Conservation (phyloP, 2,329 filamentous ascomycete genomes). For the Bretziella fagacearum region DNA sequence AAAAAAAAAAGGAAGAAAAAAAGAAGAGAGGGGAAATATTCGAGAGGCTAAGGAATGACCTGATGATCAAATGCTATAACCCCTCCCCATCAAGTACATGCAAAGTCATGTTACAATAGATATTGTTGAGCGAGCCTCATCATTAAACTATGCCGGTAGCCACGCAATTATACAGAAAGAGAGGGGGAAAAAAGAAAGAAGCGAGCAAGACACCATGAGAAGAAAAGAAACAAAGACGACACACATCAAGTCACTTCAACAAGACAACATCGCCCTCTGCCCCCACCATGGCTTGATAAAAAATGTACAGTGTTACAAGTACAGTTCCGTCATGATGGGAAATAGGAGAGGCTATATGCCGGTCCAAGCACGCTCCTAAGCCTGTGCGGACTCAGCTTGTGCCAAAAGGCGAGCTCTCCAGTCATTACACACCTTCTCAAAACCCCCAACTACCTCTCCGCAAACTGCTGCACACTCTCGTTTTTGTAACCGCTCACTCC, state of each 20-base stretch:
- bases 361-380: constrained; percentile 17
- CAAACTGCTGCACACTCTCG: constrained; percentile 75
- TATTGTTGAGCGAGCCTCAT: not conserved
- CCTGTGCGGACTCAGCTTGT: constrained; percentile 35
- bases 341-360: not conserved
- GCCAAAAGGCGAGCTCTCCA: constrained; percentile 64
- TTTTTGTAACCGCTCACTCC: constrained; percentile 58
- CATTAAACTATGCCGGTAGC: not conserved
- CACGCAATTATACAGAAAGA: not conserved
- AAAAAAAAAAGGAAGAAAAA: not conserved
- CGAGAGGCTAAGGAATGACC: too few relatives aligned
- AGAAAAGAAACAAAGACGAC: not conserved
- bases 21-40: too few relatives aligned
- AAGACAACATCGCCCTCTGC: too few relatives aligned
- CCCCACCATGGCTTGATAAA: too few relatives aligned
- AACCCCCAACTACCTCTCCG: constrained; percentile 74
- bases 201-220: not conserved
- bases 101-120: too few relatives aligned
- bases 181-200: not conserved
- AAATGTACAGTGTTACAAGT: too few relatives aligned
- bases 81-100: too few relatives aligned
- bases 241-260: not conserved
- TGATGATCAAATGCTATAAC: too few relatives aligned
- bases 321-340: too few relatives aligned
- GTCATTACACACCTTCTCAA: constrained; percentile 74